A percentile compares a stretch with the other conserved stretches of the same genome.
phyloP scores from a whole-genome alignment of 2,329 filamentous ascomycete species.

The Bipolaris zeicola region DNA sequence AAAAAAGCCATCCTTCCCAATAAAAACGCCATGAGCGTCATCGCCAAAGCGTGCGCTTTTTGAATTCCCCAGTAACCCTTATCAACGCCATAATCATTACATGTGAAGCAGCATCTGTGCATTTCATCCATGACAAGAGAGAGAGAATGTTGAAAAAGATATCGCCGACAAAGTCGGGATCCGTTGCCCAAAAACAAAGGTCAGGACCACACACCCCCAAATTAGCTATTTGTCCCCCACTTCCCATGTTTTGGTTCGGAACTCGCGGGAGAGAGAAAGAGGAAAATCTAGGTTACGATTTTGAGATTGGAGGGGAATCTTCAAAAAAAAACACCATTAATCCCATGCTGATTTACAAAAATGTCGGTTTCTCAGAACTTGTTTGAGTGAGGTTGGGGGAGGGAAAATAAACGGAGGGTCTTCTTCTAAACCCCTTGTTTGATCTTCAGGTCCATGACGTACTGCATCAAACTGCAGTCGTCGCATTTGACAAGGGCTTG shows the following conservation, averaged over 20 bases:
- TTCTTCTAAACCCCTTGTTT: slow-evolving; percentile 28
- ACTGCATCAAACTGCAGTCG: slow-evolving; percentile 54
- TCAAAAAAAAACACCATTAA: slow-evolving; percentile 20
- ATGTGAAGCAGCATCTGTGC: slow-evolving; percentile 1
- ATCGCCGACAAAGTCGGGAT: no score
- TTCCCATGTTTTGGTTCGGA: no score
- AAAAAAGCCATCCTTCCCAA: neutral
- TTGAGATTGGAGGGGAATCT: no score
- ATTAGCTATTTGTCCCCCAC: no score
- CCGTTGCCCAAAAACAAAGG: no score
- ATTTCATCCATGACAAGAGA: neutral
- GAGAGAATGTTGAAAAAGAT: neutral
- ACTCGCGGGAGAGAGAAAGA: no score
- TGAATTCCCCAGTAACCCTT: neutral
- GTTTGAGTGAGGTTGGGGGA: neutral
- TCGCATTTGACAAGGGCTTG: slow-evolving; percentile 55
- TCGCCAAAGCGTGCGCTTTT: slow-evolving; percentile 13
- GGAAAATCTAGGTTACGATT: no score
- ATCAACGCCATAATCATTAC: slow-evolving; percentile 13
- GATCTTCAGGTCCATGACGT: slow-evolving; percentile 50
- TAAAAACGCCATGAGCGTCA: slow-evolving; percentile 17
- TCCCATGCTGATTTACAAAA: slow-evolving; percentile 19
- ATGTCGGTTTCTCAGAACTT: slow-evolving; percentile 18
- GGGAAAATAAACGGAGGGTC: neutral
- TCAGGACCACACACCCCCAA: no score